Evolutionary conservation across 2,329 filamentous ascomycete species (phyloP), one percentile per base, ranked within the genome.

Genomic region (Fusarium phyllophilum): DNA sequence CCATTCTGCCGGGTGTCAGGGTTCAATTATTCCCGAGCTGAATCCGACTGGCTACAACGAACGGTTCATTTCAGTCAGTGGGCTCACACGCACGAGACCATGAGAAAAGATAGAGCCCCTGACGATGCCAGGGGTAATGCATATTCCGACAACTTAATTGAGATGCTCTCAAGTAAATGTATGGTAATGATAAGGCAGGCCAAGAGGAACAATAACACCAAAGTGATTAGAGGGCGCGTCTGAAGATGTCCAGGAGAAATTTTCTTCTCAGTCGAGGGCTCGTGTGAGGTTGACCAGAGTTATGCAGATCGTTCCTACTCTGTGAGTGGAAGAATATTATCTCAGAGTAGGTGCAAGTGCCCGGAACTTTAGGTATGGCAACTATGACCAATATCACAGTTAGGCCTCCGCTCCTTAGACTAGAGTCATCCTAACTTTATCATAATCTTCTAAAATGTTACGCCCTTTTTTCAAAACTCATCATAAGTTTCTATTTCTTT

Each of bases 11-110:
- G 51, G 62, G 54, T 54, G 46, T 39, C 66, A 70, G 67, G 66
- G 66, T 70, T 72, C 58, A 46, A 39, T 73, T 77, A 72, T 73
- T 75, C 68, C 75, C 75, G 71, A 70, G 24, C 57, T 67, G 56
- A 59, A 58, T 39, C 72, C 66, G 72, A 54, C 46, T 62, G 56
- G 17, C 39, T 70, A 41, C 29, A 57, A 70, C 59, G 49, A 70
- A 72, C 46, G 42, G 75, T 77, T 77, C 72, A 63, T 67, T 64
- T 62, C 60, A 52, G 55, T 59, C 60, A 52, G 55, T 59, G 66
- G 58, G 57, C 57, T 29, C 3, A 14, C 36, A 67, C 49, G 29
- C 67, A 69, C 69, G 39, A 75, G 64, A 65, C 67, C 68, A 65
- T 55, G 58, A 70, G 36, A 31, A 44, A 49, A 59, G 49, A 64